phyloP scores from a whole-genome alignment of 176 grass and related monocot species.

The Zea luxurians region DNA sequence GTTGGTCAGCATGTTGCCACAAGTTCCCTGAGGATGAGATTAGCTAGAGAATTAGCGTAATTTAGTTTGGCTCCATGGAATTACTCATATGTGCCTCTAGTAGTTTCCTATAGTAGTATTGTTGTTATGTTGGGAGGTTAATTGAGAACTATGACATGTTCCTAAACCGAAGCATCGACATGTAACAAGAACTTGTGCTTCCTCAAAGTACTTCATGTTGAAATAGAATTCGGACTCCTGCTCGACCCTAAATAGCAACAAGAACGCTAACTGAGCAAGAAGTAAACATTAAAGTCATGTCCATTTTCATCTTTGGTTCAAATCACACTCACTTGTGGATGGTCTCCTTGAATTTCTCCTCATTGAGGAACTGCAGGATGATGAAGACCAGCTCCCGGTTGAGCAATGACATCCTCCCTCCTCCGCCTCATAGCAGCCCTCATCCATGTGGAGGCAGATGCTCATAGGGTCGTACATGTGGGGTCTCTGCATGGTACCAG shows the following conservation, averaged over 20 bases:
- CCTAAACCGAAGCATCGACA: no score
- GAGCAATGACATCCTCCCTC: constrained; percentile 57
- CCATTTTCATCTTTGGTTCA: background rate
- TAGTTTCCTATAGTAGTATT: no score
- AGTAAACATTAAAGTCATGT: background rate
- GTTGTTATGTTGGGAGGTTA: no score
- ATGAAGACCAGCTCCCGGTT: constrained; percentile 79
- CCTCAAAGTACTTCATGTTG: constrained; percentile 94
- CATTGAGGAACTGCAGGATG: constrained; percentile 92
- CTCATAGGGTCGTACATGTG: constrained; percentile 1
- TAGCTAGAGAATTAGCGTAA: no score
- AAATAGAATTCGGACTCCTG: constrained; percentile 95
- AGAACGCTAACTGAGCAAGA: background rate
- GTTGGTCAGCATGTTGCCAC: constrained; percentile 17
- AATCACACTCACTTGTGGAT: constrained; percentile 68
- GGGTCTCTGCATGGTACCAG: constrained; percentile 28
- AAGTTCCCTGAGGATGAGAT: no score
- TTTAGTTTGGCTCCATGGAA: no score
- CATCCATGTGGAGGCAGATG: constrained; percentile 42
- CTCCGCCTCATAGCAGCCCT: background rate
- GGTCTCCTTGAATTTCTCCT: constrained; percentile 90
- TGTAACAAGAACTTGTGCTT: background rate
- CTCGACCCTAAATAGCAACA: constrained; percentile 55
- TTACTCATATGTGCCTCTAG: no score
- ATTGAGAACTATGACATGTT: no score